Base-by-base conservation (phyloP, 495 filamentous ascomycete species). In the Aspergillus olivimuriae region DNA sequence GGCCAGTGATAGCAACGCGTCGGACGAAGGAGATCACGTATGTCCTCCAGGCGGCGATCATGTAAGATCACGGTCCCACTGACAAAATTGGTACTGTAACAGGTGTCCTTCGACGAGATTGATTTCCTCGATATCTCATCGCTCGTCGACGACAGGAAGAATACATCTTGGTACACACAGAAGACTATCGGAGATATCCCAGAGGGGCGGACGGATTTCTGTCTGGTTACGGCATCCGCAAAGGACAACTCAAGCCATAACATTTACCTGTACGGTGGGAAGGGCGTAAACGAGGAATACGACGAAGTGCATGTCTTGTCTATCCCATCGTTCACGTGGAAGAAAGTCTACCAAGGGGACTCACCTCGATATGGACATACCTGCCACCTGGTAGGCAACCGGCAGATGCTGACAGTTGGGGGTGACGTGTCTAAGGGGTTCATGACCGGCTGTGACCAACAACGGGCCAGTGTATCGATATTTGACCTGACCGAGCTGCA, bases 291-390 rank as follows among this genome's bases (percentile, higher is more conserved):
- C 10, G 48, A 51, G 12, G 73, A 68, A 37, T 78, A 60, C 14
- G 82, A 85, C 48, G 78, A 86, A 36, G 77, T 89, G n/a, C 87
- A 82, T 60, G 72, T 88, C 15, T 54, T 89, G 20, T 85, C 84
- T 0, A 53, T 89, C 10, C 84, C 86, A 1, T 78, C 82, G 0
- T 89, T 89, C 58, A 77, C 62, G 11, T 89, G 86, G 86, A 78
- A 48, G 69, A n/a, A n/a, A n/a, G n/a, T 80, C n/a, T 69, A 72
- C 16, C 0, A 34, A 40, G 5, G 51, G 31, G 9, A 76, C 76
- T 44, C 77, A 60, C 16, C 77, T 82, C 31, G 77, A 70, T 18
- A 72, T 74, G 1, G 84, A 86, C 53, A 70, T 73, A 52, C 86
- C 80, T 47, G 62, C 81, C 30, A 78, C 66, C 55, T 74, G 80